phyloP scores from a whole-genome alignment of 73 alveolate species.

The Breviolum minutum region DNA sequence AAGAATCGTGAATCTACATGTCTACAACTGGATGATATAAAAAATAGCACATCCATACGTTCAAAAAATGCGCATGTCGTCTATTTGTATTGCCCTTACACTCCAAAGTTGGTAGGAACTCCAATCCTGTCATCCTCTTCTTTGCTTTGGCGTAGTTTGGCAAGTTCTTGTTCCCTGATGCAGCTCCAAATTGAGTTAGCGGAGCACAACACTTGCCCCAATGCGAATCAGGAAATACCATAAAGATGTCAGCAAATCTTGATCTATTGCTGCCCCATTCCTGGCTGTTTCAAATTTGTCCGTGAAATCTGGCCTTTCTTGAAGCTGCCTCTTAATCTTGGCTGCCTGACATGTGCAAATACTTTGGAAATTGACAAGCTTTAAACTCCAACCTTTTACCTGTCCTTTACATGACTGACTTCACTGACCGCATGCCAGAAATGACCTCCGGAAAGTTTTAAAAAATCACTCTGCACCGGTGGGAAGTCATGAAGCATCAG shows the following conservation, averaged over 20 bases:
- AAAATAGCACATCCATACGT: background rate
- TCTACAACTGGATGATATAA: background rate
- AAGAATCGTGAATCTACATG: background rate
- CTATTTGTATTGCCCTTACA: background rate
- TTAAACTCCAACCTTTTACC: background rate
- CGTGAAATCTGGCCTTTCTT: background rate
- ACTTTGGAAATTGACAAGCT: background rate
- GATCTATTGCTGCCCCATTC: no score
- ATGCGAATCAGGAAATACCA: no score
- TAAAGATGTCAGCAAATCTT: no score
- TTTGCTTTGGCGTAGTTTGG: constrained; percentile 24
- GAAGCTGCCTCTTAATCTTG: constrained; percentile 31
- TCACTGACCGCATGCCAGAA: no score
- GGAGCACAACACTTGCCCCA: background rate
- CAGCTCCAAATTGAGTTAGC: background rate
- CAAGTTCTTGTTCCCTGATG: constrained; percentile 53
- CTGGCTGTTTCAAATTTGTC: no score
- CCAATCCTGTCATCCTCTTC: constrained; percentile 23
- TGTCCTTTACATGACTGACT: no score
- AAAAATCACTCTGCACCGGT: no score
- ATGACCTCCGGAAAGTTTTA: no score
- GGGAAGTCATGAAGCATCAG: no score
- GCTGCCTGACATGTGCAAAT: background rate
- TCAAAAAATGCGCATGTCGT: background rate
- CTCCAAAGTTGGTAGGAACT: background rate